Evolutionary conservation across 768 basidiomycete species (phyloP), one percentile per base, ranked within the genome.

Genomic region (Pleurotus ostreatus): DNA sequence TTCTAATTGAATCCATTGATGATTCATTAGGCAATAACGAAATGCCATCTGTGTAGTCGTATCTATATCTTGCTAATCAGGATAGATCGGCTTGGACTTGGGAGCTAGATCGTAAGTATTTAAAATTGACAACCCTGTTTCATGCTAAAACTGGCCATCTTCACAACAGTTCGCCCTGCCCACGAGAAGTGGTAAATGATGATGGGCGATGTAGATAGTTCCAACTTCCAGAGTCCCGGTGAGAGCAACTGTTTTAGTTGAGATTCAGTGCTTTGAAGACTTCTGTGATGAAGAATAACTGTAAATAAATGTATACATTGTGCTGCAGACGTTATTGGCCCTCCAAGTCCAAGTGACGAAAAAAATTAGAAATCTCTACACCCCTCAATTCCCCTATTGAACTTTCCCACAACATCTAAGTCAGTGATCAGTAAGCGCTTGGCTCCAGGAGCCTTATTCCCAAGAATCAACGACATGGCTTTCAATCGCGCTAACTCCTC

Each of bases 1-100:
- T 20, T 22, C 20, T 22, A n/a, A 38, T 26, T 1, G 49, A 34
- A 11, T 2, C n/a, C 43, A 8, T 26, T 40, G n/a, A 16, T 44
- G n/a, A 22, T n/a, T 44, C 11, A 44, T 22, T 0, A 7, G 20
- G 41, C 2, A 20, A 7, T 44, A 22, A 44, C n/a, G 41, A n/a
- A 44, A 44, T 22, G n/a, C n/a, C n/a, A 18, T 22, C 3, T 15
- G 0, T 9, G 13, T 44, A 90, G 88, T 71, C 84, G 2, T 89
- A 89, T 62, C 70, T 87, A 34, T 81, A 79, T 64, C 80, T 91
- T 18, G 78, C 74, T 5, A 78, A 82, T 49, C 89, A 90, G 69
- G 85, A 88, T 54, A 77, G 81, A 26, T 86, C 85, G 34, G 80
- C 86, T 8, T 88, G 81, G 85, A 85, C 86, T 8, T 91, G 88